A percentile compares a stretch with the other conserved stretches of the same genome.
phyloP scores from a whole-genome alignment of 352 stramenopile species.

The Phytophthora macrochlamydospora region DNA sequence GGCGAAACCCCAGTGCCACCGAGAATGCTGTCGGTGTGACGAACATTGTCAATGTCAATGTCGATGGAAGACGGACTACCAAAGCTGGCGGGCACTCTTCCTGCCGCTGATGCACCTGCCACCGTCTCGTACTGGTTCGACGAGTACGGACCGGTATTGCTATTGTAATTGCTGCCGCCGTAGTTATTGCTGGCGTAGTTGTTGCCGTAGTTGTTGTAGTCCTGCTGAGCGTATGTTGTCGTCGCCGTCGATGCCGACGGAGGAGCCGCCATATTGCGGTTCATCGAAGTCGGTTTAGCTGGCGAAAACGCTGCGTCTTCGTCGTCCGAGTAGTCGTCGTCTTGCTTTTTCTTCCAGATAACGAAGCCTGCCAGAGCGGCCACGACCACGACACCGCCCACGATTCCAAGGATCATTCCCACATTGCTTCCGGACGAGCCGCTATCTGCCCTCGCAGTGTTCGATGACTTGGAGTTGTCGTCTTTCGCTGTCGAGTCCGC shows the following conservation, averaged over 20 bases:
- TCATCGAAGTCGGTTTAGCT: conserved; percentile 23
- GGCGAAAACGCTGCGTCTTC: conserved; percentile 43
- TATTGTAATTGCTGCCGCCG: conserved; percentile 14
- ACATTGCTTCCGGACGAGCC: conserved; percentile 38
- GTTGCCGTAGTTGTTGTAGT: conserved; percentile 27
- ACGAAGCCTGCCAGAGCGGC: conserved; percentile 61
- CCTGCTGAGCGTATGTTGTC: conserved; percentile 36
- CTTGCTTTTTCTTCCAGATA: conserved; percentile 58
- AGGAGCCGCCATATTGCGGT: conserved; percentile 20
- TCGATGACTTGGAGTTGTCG: conserved; percentile 30
- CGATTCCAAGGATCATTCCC: conserved; percentile 60
- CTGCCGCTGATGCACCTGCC: conserved; percentile 2
- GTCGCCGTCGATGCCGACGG: conserved; percentile 22
- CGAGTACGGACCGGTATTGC: conserved; percentile 1
- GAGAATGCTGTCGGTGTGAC: conserved; percentile 49
- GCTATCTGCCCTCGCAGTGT: conserved; percentile 31
- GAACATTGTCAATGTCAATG: conserved; percentile 29
- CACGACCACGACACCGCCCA: conserved; percentile 43
- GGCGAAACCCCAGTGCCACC: conserved; percentile 34
- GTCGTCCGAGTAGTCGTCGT: conserved; percentile 71
- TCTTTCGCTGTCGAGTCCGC: conserved; percentile 27
- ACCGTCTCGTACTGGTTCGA: conserved; percentile 30
- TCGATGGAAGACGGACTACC: conserved; percentile 55
- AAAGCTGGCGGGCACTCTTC: conserved; percentile 40
- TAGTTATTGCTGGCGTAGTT: conserved; percentile 23